Conservation (phyloP, 2,329 filamentous ascomycete genomes). For the Claviceps sorghi region DNA sequence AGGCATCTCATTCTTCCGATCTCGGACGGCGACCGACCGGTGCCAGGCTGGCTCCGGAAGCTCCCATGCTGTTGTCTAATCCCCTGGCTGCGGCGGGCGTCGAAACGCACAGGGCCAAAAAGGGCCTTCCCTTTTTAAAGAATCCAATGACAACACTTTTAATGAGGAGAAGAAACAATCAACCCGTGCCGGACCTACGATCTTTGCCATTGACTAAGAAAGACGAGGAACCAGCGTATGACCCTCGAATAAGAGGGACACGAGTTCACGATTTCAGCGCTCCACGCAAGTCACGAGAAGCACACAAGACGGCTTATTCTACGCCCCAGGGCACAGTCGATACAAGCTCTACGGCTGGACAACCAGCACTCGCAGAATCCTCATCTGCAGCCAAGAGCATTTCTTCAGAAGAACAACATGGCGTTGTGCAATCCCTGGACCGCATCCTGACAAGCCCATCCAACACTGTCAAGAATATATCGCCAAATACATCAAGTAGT, state of each 20-base stretch:
- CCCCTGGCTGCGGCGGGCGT: constrained; percentile 11
- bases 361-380: constrained; percentile 7
- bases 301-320: neutral
- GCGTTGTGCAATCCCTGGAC: neutral
- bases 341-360: neutral
- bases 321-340: neutral
- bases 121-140: constrained; percentile 42
- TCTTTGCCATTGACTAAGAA: constrained; percentile 25
- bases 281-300: constrained; percentile 25
- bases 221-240: constrained; percentile 35
- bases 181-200: constrained; percentile 29
- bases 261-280: constrained; percentile 52
- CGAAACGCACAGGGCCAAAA: constrained; percentile 34
- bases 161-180: constrained; percentile 39
- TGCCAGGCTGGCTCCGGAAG: constrained; percentile 25
- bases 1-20: constrained; percentile 17
- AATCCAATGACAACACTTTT: constrained; percentile 46
- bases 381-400: constrained; percentile 8
- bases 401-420: neutral
- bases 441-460: neutral
- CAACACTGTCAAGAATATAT: neutral
- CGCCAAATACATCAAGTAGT: neutral
- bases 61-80: constrained; percentile 16
- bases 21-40: constrained; percentile 29
- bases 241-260: constrained; percentile 50